A percentile compares a stretch with the other conserved stretches of the same genome.
phyloP scores from a whole-genome alignment of 2,329 filamentous ascomycete species.

The Diplodia scrobiculata region DNA sequence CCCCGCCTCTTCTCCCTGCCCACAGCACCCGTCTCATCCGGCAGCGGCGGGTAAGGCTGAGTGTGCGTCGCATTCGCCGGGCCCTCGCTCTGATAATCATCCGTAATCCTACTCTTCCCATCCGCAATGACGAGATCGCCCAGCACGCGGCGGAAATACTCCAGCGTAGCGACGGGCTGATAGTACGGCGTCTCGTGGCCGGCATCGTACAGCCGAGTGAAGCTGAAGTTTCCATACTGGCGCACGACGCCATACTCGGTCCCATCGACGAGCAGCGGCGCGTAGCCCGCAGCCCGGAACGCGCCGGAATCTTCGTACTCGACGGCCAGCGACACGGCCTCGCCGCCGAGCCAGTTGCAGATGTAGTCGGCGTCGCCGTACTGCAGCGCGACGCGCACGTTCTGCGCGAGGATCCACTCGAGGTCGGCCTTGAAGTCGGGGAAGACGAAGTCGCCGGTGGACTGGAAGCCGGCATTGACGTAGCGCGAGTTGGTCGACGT shows the following conservation, averaged over 20 bases:
- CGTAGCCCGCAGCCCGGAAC: constrained; percentile 71
- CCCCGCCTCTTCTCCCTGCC: background rate
- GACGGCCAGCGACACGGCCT: constrained; percentile 50
- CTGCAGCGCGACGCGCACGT: constrained; percentile 43
- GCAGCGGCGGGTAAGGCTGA: constrained; percentile 26
- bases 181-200: constrained; percentile 54
- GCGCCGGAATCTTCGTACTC: constrained; percentile 33
- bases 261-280: constrained; percentile 69
- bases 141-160: constrained; percentile 18
- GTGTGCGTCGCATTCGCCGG: constrained; percentile 19
- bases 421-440: constrained; percentile 56
- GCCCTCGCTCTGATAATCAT: constrained; percentile 15
- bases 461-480: constrained; percentile 56
- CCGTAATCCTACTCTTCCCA: background rate
- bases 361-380: constrained; percentile 46
- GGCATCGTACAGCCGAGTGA: constrained; percentile 55
- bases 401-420: constrained; percentile 47
- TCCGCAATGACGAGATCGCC: constrained; percentile 12
- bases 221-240: constrained; percentile 69
- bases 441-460: constrained; percentile 60
- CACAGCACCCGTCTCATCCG: constrained; percentile 19
- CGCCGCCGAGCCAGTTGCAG: constrained; percentile 43
- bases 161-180: constrained; percentile 24
- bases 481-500: constrained; percentile 52
- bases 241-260: constrained; percentile 65